These are phyloP conservation scores for Drosera capensis DNA, from an alignment of 148 eudicot genomes.

Conservation along the genomic window DNA sequence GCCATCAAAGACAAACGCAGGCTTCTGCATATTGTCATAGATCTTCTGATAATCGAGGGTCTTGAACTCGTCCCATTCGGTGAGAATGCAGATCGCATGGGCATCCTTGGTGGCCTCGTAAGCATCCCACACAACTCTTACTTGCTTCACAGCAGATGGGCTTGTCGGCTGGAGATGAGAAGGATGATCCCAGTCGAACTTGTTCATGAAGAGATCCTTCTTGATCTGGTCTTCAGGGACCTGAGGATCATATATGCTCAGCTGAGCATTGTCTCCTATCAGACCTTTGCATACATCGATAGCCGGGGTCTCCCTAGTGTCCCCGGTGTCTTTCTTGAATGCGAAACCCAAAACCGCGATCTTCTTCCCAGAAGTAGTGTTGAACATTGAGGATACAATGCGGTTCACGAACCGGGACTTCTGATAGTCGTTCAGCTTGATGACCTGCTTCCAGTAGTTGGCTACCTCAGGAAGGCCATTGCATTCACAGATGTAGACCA, in stretches of 20 bases:
- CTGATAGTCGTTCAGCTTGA: slow-evolving; percentile 19
- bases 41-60: slow-evolving; percentile 15
- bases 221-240: slow-evolving; percentile 18
- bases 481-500: slow-evolving; percentile 20
- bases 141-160: slow-evolving; percentile 11
- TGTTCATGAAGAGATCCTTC: slow-evolving; percentile 13
- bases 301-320: slow-evolving; percentile 22
- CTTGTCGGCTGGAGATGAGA: slow-evolving; percentile 18
- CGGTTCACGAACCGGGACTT: slow-evolving; percentile 19
- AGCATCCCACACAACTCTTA: slow-evolving; percentile 10
- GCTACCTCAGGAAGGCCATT: slow-evolving; percentile 21
- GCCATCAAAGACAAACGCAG: slow-evolving; percentile 20
- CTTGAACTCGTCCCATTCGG: slow-evolving; percentile 27
- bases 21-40: slow-evolving; percentile 15
- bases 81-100: slow-evolving; percentile 16
- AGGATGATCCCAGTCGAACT: slow-evolving; percentile 21
- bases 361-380: slow-evolving; percentile 18
- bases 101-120: slow-evolving; percentile 16
- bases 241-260: slow-evolving; percentile 22
- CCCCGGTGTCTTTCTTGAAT: too few relatives aligned
- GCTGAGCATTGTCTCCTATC: slow-evolving; percentile 15
- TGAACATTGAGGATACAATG: slow-evolving; percentile 20
- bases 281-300: slow-evolving; percentile 25
- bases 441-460: slow-evolving; percentile 19
- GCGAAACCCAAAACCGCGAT: slow-evolving; percentile 14